phyloP scores from a whole-genome alignment of 2,329 filamentous ascomycete species.

The Aspergillus persii region DNA sequence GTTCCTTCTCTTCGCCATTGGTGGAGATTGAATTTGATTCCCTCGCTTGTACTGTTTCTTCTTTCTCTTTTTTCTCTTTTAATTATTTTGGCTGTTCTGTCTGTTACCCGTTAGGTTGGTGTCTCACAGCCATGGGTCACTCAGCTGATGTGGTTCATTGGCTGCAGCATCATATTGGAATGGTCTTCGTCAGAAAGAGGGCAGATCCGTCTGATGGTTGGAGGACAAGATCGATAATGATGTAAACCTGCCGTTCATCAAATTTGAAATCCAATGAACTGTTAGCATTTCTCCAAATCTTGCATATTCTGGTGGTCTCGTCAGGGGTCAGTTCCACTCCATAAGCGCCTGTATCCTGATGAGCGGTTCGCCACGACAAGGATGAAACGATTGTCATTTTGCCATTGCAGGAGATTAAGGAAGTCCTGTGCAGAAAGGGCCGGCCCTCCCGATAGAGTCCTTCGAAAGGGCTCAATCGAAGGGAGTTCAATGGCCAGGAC shows the following conservation, averaged over 20 bases:
- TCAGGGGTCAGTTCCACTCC: conserved; percentile 25
- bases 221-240: conserved; percentile 18
- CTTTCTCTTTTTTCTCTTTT: conserved; percentile 21
- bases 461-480: background rate
- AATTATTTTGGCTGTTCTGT: conserved; percentile 13
- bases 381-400: conserved; percentile 15
- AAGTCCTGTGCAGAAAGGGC: background rate
- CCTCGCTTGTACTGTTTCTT: conserved; percentile 10
- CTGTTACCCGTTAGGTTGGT: conserved; percentile 23
- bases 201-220: conserved; percentile 21
- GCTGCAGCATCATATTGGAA: conserved; percentile 27
- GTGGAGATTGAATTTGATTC: background rate
- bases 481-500: background rate
- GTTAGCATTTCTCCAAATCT: conserved; percentile 14
- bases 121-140: conserved; percentile 25
- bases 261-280: conserved; percentile 25
- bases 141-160: conserved; percentile 17
- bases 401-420: background rate
- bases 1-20: conserved; percentile 6
- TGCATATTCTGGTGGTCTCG: conserved; percentile 9
- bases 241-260: conserved; percentile 18
- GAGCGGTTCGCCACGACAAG: conserved; percentile 32
- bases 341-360: conserved; percentile 34
- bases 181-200: conserved; percentile 26
- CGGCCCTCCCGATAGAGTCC: background rate